phyloP scores from a whole-genome alignment of 495 filamentous ascomycete species.

The Immersiella caudata region DNA sequence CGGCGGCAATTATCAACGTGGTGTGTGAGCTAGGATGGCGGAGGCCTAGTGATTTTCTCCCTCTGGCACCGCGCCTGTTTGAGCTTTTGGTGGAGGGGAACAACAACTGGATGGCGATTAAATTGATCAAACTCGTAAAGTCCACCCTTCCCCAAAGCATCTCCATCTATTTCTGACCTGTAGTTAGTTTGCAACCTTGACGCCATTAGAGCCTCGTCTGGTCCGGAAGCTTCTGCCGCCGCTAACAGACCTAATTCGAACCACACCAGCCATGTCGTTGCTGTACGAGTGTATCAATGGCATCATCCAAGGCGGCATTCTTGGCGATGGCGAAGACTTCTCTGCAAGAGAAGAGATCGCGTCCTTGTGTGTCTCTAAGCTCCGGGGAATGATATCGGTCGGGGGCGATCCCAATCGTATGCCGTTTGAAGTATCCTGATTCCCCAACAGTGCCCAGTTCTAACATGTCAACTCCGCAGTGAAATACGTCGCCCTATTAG shows the following conservation, averaged over 20 bases:
- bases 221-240: conserved; percentile 94
- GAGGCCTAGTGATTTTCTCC: conserved; percentile 89
- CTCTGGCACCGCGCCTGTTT: conserved; percentile 88
- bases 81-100: conserved; percentile 87
- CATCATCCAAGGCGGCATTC: conserved; percentile 92
- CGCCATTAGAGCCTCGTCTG: conserved; percentile 86
- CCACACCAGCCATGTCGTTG: conserved; percentile 93
- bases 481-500: conserved; percentile 94
- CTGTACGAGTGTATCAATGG: conserved; percentile 98
- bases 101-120: conserved; percentile 99
- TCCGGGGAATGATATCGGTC: conserved; percentile 89
- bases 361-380: conserved; percentile 86
- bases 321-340: conserved; percentile 74
- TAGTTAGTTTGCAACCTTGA: conserved; percentile 86
- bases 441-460: not conserved
- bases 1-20: conserved; percentile 92
- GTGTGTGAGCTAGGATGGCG: conserved; percentile 95
- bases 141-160: not conserved
- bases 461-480: conserved; percentile 53
- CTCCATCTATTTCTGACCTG: conserved; percentile 30
- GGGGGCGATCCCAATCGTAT: conserved; percentile 90
- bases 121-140: conserved; percentile 91
- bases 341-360: conserved; percentile 89
- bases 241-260: conserved; percentile 86
- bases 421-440: conserved; percentile 30